Base-by-base conservation (phyloP, 176 grass and related monocot species). In the Carex pumila region DNA sequence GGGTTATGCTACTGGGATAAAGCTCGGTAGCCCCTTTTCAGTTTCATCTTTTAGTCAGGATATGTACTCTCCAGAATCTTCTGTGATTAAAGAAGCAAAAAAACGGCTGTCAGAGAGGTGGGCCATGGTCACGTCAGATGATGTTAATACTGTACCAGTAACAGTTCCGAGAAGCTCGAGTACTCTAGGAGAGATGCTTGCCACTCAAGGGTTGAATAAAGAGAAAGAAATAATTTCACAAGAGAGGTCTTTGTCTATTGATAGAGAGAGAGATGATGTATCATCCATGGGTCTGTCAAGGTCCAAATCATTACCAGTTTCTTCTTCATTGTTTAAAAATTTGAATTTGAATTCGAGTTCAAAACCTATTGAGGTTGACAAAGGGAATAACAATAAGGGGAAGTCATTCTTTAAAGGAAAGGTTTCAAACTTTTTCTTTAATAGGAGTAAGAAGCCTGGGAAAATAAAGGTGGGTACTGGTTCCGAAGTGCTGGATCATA, bases 131-230 rank as follows among this genome's bases (percentile, higher is more conserved):
- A 79, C 91, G 79, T 90, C 81, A 75, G 86, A 89, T 89, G 92
- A 90, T 77, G 79, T 80, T 14, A 81, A 57, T 18, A 88, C 92
- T 62, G 88, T 91, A 80, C 47, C 89, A 79, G 56, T 88, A 63
- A 50, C 85, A 19, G 75, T 95, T 13, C 91, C 83, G 7, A 95
- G 96, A 82, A 93, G 85, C 81, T 95, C 93, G 25, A 95, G 91
- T 76, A 99, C 93, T 88, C 89, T 99, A 70, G 96, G 93, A 61
- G 93, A 99, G 81, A 95, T 99, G 89, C 93, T 99, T 87, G 86
- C 89, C 15, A 77, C 95, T 86, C 86, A 64, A 78, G 93, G 83
- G 63, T 19, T 85, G 49, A 90, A 89, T 70, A 95, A 90, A 88
- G 86, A 94, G 53, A 78, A 90, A 85, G 88, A 92, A 85, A 53